phyloP scores from a whole-genome alignment of 768 basidiomycete genomes.

The Leccinellum rugosiceps region DNA sequence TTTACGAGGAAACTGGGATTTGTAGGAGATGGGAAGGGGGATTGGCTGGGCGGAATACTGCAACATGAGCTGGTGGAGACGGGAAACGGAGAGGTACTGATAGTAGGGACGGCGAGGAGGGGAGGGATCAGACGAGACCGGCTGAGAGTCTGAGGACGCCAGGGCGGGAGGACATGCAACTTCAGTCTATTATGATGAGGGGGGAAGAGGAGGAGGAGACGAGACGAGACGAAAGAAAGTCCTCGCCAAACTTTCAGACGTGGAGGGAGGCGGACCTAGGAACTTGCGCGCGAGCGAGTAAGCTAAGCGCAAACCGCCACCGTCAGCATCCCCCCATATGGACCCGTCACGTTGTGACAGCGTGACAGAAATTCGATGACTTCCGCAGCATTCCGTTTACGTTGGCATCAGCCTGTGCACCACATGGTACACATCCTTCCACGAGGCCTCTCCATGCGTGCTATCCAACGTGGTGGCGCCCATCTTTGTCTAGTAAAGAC shows the following conservation, averaged over 20 bases:
- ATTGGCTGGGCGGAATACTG: slow-evolving; percentile 44
- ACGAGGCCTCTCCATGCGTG: neutral
- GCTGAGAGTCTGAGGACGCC: slow-evolving; percentile 31
- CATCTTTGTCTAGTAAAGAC: neutral
- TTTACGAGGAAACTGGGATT: slow-evolving; percentile 26
- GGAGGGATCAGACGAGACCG: slow-evolving; percentile 54
- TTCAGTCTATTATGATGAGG: slow-evolving; percentile 4
- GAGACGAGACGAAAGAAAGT: slow-evolving; percentile 20
- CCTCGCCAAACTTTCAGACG: slow-evolving; percentile 21
- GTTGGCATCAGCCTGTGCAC: slow-evolving; percentile 3
- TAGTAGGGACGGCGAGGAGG: slow-evolving; percentile 28
- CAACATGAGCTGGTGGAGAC: slow-evolving; percentile 49
- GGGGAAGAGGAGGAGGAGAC: neutral
- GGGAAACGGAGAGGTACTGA: slow-evolving; percentile 29
- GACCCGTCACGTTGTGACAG: neutral
- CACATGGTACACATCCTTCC: neutral
- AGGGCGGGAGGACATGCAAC: slow-evolving; percentile 31
- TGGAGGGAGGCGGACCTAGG: slow-evolving; percentile 24
- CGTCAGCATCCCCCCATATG: slow-evolving; percentile 4
- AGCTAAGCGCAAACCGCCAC: neutral
- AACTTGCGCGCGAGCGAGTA: slow-evolving; percentile 6
- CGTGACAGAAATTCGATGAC: slow-evolving; percentile 3
- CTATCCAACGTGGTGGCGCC: neutral
- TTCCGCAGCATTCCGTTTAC: slow-evolving; percentile 16
- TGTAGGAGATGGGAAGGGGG: slow-evolving; percentile 32